These are phyloP conservation scores for Xylariaceae sp. DNA, from an alignment of 2,329 filamentous ascomycete genomes.

Conservation along the genomic window DNA sequence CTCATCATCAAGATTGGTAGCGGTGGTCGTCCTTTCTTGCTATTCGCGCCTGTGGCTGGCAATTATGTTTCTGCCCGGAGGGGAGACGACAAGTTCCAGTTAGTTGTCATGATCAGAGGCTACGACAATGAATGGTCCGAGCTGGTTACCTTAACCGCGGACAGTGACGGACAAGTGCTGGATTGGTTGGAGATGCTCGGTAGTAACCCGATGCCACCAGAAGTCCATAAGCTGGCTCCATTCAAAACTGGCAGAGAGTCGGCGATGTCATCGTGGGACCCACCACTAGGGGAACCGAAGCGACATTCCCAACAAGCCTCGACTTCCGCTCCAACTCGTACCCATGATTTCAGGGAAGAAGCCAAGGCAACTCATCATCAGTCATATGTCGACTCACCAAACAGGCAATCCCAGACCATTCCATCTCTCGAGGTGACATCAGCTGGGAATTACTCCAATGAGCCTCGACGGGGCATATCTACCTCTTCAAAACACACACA, in stretches of 20 bases:
- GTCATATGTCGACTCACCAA: constrained; percentile 29
- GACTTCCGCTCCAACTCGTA: constrained; percentile 18
- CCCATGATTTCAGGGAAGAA: constrained; percentile 23
- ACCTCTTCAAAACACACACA: constrained; percentile 12
- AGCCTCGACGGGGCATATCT: constrained; percentile 19
- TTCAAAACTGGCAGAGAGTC: constrained; percentile 23
- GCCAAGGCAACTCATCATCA: constrained; percentile 33
- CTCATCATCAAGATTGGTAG: constrained; percentile 86
- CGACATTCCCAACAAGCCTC: constrained; percentile 20
- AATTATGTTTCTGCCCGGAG: constrained; percentile 71
- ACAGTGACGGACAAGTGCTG: constrained; percentile 68
- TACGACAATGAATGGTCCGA: constrained; percentile 74
- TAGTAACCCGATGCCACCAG: constrained; percentile 45
- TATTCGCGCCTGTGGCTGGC: constrained; percentile 83
- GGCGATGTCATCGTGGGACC: constrained; percentile 29
- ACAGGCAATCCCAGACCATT: constrained; percentile 26
- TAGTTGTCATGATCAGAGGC: constrained; percentile 84
- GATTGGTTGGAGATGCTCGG: constrained; percentile 86
- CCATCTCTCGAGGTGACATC: constrained; percentile 36
- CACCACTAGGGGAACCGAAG: constrained; percentile 38
- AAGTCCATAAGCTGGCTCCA: constrained; percentile 33
- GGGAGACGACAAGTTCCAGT: constrained; percentile 63
- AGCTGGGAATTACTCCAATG: constrained; percentile 32
- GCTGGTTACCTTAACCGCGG: constrained; percentile 68
- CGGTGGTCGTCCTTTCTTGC: constrained; percentile 66